Percentiles rank a stretch among this genome's conserved stretches.
phyloP scores from a whole-genome alignment of 495 filamentous ascomycete genomes.

The Rhizodiscina lignyota region DNA sequence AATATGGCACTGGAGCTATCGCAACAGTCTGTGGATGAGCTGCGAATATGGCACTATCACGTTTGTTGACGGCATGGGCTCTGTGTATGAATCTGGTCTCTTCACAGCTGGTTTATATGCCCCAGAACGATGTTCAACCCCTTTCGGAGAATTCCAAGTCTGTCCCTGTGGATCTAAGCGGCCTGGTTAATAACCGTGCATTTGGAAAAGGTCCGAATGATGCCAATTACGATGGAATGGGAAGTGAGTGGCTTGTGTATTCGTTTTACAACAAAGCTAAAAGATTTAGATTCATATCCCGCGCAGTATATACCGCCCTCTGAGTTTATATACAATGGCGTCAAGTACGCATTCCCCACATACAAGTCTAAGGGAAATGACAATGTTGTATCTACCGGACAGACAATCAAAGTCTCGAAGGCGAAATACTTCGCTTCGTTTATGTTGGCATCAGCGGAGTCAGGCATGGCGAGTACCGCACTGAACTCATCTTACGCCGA shows the following conservation, averaged over 20 bases:
- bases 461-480: conserved; percentile 25
- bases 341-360: conserved; percentile 29
- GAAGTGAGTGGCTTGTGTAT: conserved; percentile 8
- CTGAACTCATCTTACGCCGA: conserved; percentile 32
- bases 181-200: too few species aligned
- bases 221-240: conserved; percentile 24
- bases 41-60: too few species aligned
- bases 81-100: too few species aligned
- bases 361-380: conserved; percentile 27
- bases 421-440: conserved; percentile 28
- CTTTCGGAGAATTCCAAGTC: too few species aligned
- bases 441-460: conserved; percentile 30
- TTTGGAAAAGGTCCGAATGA: too few species aligned
- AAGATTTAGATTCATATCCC: conserved; percentile 25
- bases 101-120: too few species aligned
- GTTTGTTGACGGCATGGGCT: too few species aligned
- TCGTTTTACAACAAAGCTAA: not conserved
- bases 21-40: too few species aligned
- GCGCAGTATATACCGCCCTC: conserved; percentile 24
- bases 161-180: too few species aligned
- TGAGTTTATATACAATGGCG: conserved; percentile 24
- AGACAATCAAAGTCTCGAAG: conserved; percentile 22
- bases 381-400: conserved; percentile 28
- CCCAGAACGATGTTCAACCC: too few species aligned
- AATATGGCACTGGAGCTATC: too few species aligned